Base-by-base conservation (phyloP, 2,329 filamentous ascomycete genomes). In the Orbilia javanica region DNA sequence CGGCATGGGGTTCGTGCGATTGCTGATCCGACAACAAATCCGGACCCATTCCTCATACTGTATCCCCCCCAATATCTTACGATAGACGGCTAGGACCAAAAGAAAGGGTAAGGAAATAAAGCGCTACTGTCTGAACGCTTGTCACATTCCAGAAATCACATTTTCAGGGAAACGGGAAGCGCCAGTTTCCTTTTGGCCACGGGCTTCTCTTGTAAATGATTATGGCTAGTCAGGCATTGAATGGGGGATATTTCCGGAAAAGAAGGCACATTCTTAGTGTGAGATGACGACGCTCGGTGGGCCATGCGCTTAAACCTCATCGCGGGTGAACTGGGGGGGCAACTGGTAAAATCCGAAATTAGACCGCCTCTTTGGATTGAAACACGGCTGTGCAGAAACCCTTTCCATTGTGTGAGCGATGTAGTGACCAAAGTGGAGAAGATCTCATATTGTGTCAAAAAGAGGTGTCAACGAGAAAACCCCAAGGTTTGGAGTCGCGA, bases 291-390 rank as follows among this genome's bases (percentile, higher is more conserved):
- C 72, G 72, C 65, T 64, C 10, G 15, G 63, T 74, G 53, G 64
- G 27, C 53, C 73, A 68, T 77, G 73, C 73, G 73, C 73, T 77
- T 77, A 77, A 77, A 71, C 50, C 18, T 25, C 39, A 71, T 63
- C 73, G 73, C 73, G 67, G 70, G 60, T 71, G 48, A 71, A 50
- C 65, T 57, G 52, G 25, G 34, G 57, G 46, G 42, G n/a, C n/a
- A 71, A 48, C 64, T 60, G 15, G 60, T 7, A 70, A 64, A 44
- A 50, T 44, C 66, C 66, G 73, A 77, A 77, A 77, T 77, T 77
- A 71, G 66, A 50, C 66, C 66, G 73, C 66, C 65, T 76, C 39
- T 65, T 63, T 48, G 50, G 27, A 36, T 68, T 67, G 73, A 70
- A 70, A 71, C 73, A 77, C 70, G 73, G 73, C 66, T 71, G 66